Conservation (phyloP, 2,329 filamentous ascomycete genomes). For the Microdochium bolleyi region DNA sequence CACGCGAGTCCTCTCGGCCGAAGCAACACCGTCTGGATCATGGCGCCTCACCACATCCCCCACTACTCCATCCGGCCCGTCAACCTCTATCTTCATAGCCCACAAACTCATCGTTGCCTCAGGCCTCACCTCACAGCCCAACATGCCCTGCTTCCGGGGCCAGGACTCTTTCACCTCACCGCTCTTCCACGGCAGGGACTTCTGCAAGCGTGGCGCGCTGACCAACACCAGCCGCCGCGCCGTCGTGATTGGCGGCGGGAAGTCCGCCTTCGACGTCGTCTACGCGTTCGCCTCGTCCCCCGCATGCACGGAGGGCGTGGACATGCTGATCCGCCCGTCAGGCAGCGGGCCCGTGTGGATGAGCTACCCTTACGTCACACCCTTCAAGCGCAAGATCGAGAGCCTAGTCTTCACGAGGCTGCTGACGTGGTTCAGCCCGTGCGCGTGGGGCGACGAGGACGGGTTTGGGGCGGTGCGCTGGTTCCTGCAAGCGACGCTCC, state of each 20-base stretch:
- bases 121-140: slow-evolving; percentile 50
- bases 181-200: slow-evolving; percentile 49
- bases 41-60: slow-evolving; percentile 16
- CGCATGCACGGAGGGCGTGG: slow-evolving; percentile 31
- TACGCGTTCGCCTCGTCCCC: slow-evolving; percentile 48
- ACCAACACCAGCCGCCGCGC: slow-evolving; percentile 28
- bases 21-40: slow-evolving; percentile 25
- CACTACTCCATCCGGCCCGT: neutral
- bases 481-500: slow-evolving; percentile 48
- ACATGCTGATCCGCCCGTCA: slow-evolving; percentile 49
- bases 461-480: slow-evolving; percentile 45
- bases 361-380: slow-evolving; percentile 40
- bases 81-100: slow-evolving; percentile 10
- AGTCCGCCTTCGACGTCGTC: slow-evolving; percentile 56
- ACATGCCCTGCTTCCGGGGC: slow-evolving; percentile 42
- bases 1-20: slow-evolving; percentile 39
- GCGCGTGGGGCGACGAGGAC: slow-evolving; percentile 59
- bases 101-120: slow-evolving; percentile 53
- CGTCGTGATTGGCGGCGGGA: slow-evolving; percentile 51
- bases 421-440: slow-evolving; percentile 68
- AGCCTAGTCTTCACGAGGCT: slow-evolving; percentile 50
- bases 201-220: slow-evolving; percentile 23
- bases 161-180: slow-evolving; percentile 40
- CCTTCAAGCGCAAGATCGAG: slow-evolving; percentile 40
- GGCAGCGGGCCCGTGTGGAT: slow-evolving; percentile 50